Conservation (phyloP, 495 filamentous ascomycete species). For the Penicillium soppii region DNA sequence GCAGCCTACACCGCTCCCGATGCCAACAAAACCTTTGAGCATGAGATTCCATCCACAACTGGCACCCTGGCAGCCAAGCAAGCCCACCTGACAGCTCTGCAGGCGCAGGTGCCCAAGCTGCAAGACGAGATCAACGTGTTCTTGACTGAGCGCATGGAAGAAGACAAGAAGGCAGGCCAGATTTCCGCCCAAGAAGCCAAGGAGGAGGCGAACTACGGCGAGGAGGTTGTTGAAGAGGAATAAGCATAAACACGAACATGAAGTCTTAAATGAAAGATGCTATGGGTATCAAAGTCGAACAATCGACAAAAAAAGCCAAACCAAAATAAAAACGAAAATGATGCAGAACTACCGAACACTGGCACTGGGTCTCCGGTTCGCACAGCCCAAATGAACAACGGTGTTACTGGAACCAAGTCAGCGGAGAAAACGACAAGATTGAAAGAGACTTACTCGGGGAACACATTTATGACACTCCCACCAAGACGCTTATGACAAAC, state of each 20-base stretch:
- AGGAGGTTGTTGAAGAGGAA: constrained; percentile 65
- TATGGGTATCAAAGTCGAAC: constrained; percentile 44
- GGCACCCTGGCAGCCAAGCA: constrained; percentile 52
- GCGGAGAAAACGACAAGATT: constrained; percentile 5
- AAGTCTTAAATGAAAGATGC: constrained; percentile 13
- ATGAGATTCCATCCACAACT: constrained; percentile 38
- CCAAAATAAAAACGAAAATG: constrained; percentile 10
- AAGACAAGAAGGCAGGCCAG: constrained; percentile 66
- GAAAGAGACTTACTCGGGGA: constrained; percentile 56
- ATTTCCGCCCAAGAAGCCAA: constrained; percentile 56
- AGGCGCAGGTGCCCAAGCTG: constrained; percentile 55
- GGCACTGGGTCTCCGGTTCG: constrained; percentile 42
- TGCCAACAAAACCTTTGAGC: constrained; percentile 40
- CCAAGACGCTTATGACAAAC: constrained; percentile 93
- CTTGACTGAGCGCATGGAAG: constrained; percentile 85
- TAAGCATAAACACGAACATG: constrained; percentile 29
- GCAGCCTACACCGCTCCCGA: constrained; percentile 61
- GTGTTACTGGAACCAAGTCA: constrained; percentile 44
- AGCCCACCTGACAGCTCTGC: constrained; percentile 65
- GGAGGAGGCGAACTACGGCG: constrained; percentile 86
- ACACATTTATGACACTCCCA: constrained; percentile 78
- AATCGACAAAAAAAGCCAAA: constrained; percentile 13
- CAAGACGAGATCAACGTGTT: constrained; percentile 80
- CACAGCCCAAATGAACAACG: constrained; percentile 85
- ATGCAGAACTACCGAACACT: constrained; percentile 15